Percentiles rank a stretch among this genome's conserved stretches.
phyloP scores from a whole-genome alignment of 2,329 filamentous ascomycete species.

The Apiospora arundinis region DNA sequence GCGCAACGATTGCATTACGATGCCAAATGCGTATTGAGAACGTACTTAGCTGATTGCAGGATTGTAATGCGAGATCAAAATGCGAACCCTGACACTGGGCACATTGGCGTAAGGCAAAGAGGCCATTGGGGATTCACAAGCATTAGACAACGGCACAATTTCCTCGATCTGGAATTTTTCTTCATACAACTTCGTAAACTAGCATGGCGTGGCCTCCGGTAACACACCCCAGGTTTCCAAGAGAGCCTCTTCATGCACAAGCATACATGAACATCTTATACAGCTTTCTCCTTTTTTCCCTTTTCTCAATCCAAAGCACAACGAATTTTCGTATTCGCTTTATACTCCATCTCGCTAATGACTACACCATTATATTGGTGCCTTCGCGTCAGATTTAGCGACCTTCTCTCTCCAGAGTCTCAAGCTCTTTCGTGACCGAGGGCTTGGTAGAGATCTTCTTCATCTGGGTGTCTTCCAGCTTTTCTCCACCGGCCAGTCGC shows the following conservation, averaged over 20 bases:
- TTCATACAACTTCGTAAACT: slow-evolving; percentile 11
- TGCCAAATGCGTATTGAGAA: background rate
- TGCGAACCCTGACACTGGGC: too few species aligned
- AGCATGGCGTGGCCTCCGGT: slow-evolving; percentile 1
- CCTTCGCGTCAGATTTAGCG: background rate
- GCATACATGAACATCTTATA: slow-evolving; percentile 1
- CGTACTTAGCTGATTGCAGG: background rate
- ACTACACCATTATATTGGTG: background rate
- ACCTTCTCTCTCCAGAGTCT: slow-evolving; percentile 56
- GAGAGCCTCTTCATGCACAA: background rate
- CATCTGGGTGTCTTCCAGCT: slow-evolving; percentile 96
- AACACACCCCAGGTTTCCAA: slow-evolving; percentile 10
- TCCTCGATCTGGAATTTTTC: background rate
- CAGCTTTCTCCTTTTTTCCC: background rate
- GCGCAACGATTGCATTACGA: background rate
- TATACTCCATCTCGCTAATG: background rate
- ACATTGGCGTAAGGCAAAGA: too few species aligned
- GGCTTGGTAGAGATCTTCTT: slow-evolving; percentile 96
- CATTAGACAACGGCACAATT: background rate
- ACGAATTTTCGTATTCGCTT: background rate
- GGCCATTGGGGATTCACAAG: background rate
- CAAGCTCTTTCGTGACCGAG: slow-evolving; percentile 82
- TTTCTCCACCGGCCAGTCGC: slow-evolving; percentile 91
- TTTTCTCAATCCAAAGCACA: background rate
- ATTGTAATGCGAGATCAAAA: too few species aligned